Evolutionary conservation across 2,329 filamentous ascomycete species (phyloP).

Genomic region (Trematosphaeria pertusa): DNA sequence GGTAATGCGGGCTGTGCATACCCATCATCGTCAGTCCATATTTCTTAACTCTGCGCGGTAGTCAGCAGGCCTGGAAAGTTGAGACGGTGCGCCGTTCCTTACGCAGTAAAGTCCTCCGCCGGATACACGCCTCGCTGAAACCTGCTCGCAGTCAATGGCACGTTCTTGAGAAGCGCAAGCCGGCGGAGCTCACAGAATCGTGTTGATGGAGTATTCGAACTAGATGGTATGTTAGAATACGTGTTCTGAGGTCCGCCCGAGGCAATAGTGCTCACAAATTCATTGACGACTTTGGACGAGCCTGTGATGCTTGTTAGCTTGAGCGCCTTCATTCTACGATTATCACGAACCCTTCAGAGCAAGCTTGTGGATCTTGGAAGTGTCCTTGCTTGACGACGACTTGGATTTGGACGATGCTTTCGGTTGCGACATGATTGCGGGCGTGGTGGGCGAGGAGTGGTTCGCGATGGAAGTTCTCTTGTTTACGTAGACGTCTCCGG

Average conservation of each 20-base stretch:
- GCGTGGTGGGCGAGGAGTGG: conserved; percentile 6
- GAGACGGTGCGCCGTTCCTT: too few relatives aligned
- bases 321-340: too few relatives aligned
- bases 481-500: conserved; percentile 41
- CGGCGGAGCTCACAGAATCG: conserved; percentile 86
- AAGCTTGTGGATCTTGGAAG: conserved; percentile 93
- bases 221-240: too few relatives aligned
- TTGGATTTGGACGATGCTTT: conserved; percentile 35
- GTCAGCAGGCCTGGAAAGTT: too few relatives aligned
- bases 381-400: conserved; percentile 62
- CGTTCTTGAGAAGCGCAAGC: too few relatives aligned
- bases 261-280: conserved; percentile 80
- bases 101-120: conserved; percentile 95
- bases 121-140: conserved; percentile 69
- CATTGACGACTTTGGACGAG: conserved; percentile 85
- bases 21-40: conserved; percentile 99
- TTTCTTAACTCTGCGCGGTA: conserved; percentile 78
- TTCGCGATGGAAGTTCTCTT: conserved; percentile 15
- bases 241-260: too few relatives aligned
- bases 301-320: too few relatives aligned
- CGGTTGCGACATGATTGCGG: conserved; percentile 39
- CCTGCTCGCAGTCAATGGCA: too few relatives aligned
- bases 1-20: too few relatives aligned
- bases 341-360: conserved; percentile 75
- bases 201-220: conserved; percentile 99